phyloP scores from a whole-genome alignment of 768 basidiomycete species.

The Mycena alexandri region DNA sequence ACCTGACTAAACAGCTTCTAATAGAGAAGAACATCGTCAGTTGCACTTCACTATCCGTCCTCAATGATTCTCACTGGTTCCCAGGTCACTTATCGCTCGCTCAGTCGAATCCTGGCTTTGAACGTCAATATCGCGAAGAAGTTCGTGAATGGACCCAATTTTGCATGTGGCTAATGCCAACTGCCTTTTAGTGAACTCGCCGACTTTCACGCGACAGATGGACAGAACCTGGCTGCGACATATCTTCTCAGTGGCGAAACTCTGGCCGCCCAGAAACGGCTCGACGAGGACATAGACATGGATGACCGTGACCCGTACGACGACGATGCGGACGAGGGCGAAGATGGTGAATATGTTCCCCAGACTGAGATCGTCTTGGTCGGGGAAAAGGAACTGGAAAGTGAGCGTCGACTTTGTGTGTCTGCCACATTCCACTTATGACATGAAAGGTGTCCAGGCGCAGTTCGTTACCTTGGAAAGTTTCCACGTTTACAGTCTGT shows the following conservation, averaged over 20 bases:
- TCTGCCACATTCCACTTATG: slow-evolving; percentile 2
- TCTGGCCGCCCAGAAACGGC: slow-evolving; percentile 31
- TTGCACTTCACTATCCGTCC: background rate
- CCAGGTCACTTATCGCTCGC: slow-evolving; percentile 83
- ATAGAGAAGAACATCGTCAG: slow-evolving; percentile 64
- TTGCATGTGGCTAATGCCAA: background rate
- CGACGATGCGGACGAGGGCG: slow-evolving; percentile 50
- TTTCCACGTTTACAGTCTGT: slow-evolving; percentile 78
- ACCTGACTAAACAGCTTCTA: slow-evolving; percentile 63
- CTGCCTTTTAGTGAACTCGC: slow-evolving; percentile 68
- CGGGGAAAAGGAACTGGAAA: slow-evolving; percentile 72
- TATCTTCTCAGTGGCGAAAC: slow-evolving; percentile 77
- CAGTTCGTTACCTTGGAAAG: slow-evolving; percentile 66
- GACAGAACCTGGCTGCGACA: slow-evolving; percentile 68
- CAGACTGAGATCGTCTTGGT: slow-evolving; percentile 69
- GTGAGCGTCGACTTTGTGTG: slow-evolving; percentile 53
- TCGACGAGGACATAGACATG: slow-evolving; percentile 52
- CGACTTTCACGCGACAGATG: slow-evolving; percentile 63
- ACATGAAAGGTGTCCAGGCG: slow-evolving; percentile 62
- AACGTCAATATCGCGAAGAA: slow-evolving; percentile 87
- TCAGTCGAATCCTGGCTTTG: slow-evolving; percentile 77
- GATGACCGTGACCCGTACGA: too few relatives aligned
- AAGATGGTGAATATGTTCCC: slow-evolving; percentile 57
- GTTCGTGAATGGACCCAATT: slow-evolving; percentile 53
- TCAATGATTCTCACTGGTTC: slow-evolving; percentile 6